Conservation (phyloP, 352 stramenopile species). For the Phytopythium litorale region DNA sequence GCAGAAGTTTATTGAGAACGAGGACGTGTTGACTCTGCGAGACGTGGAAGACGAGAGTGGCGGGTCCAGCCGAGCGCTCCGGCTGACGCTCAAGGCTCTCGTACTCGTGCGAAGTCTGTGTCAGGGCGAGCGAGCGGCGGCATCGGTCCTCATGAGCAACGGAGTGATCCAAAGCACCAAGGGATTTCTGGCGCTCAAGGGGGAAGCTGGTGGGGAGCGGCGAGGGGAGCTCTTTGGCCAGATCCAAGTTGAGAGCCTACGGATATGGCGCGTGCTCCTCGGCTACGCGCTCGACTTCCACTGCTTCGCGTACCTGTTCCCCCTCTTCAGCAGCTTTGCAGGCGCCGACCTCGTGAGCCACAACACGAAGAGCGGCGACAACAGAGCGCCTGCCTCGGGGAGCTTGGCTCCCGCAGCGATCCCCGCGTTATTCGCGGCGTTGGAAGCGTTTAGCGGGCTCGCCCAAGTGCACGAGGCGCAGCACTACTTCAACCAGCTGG, state of each 20-base stretch:
- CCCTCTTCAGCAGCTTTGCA: conserved; percentile 41
- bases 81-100: conserved; percentile 37
- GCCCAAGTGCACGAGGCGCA: conserved; percentile 45
- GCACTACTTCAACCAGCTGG: conserved; percentile 59
- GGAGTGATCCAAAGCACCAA: conserved; percentile 58
- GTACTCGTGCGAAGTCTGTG: conserved; percentile 40
- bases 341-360: conserved; percentile 11
- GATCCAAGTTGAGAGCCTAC: conserved; percentile 53
- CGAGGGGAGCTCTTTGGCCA: conserved; percentile 18
- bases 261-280: conserved; percentile 59
- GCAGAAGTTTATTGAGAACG: conserved; percentile 47
- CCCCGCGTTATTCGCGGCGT: conserved; percentile 37
- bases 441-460: conserved; percentile 47
- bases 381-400: not conserved
- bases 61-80: conserved; percentile 25
- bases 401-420: conserved; percentile 9
- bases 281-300: conserved; percentile 66
- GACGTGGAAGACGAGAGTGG: conserved; percentile 10
- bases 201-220: conserved; percentile 2
- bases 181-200: conserved; percentile 45
- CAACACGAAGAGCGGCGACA: not conserved
- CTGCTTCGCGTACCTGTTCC: conserved; percentile 65
- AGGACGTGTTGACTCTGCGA: conserved; percentile 28
- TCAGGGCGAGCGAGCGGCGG: conserved; percentile 42
- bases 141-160: conserved; percentile 28